phyloP scores from a whole-genome alignment of 148 eudicot genomes.

The Polygonum maritimum region DNA sequence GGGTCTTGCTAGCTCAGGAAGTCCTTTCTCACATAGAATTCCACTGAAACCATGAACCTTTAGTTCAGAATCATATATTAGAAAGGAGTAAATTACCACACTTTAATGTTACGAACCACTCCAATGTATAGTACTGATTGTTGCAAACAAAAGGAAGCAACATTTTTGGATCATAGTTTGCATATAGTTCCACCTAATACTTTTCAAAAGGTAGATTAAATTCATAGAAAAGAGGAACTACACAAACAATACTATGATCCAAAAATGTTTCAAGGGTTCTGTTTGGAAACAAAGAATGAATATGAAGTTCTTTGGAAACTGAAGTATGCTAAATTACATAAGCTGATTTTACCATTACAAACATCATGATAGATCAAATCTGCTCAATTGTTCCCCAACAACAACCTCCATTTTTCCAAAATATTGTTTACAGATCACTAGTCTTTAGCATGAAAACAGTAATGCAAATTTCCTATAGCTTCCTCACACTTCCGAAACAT shows the following conservation, averaged over 20 bases:
- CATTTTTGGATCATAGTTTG: slow-evolving; percentile 13
- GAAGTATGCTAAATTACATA: slow-evolving; percentile 18
- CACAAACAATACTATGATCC: neutral
- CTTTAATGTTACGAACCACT: slow-evolving; percentile 38
- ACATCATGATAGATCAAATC: neutral
- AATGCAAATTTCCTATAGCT: neutral
- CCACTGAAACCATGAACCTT: slow-evolving; percentile 13
- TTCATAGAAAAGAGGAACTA: slow-evolving; percentile 9
- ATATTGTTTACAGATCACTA: neutral
- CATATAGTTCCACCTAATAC: slow-evolving; percentile 10
- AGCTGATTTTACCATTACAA: neutral
- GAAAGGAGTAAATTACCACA: neutral
- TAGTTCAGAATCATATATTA: slow-evolving; percentile 7
- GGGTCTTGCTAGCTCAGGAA: slow-evolving; percentile 60
- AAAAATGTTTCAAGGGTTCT: neutral
- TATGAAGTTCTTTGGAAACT: neutral
- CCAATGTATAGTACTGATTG: slow-evolving; percentile 11
- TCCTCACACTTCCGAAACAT: too few relatives aligned
- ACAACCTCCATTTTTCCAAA: neutral
- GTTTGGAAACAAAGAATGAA: neutral
- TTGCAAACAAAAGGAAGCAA: slow-evolving; percentile 11
- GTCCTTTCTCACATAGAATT: slow-evolving; percentile 44
- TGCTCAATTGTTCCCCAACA: neutral
- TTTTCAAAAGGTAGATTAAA: slow-evolving; percentile 9
- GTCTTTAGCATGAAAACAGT: neutral